phyloP scores from a whole-genome alignment of 805 yeast species.

The Zygosaccharomyces kombuchaensis region DNA sequence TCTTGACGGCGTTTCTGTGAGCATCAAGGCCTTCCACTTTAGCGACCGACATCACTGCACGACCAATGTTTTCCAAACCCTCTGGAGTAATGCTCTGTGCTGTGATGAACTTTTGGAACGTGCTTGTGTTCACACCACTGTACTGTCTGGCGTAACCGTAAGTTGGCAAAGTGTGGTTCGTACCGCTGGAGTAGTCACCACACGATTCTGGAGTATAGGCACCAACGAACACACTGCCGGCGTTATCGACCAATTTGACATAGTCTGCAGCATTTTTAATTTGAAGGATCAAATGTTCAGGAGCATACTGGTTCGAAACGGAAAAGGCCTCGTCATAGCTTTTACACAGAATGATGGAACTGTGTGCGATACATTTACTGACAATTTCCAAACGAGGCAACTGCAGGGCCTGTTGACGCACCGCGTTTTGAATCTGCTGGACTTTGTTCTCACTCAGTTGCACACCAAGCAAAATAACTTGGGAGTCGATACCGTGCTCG shows the following conservation, averaged over 20 bases:
- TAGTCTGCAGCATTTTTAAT: slow-evolving; percentile 70
- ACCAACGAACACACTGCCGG: slow-evolving; percentile 96
- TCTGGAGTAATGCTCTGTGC: slow-evolving; percentile 83
- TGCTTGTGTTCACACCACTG: slow-evolving; percentile 93
- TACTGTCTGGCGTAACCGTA: slow-evolving; percentile 98
- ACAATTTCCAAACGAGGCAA: slow-evolving; percentile 93
- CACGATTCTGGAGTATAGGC: slow-evolving; percentile 95
- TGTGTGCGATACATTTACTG: slow-evolving; percentile 86
- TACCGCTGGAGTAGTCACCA: slow-evolving; percentile 97
- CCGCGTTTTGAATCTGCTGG: slow-evolving; percentile 71
- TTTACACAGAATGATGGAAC: slow-evolving; percentile 69
- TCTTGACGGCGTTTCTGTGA: slow-evolving; percentile 94
- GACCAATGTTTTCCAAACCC: slow-evolving; percentile 87
- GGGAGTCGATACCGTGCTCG: slow-evolving; percentile 98
- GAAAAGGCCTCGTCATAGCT: slow-evolving; percentile 74
- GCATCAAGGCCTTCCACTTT: slow-evolving; percentile 96
- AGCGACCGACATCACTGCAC: slow-evolving; percentile 93
- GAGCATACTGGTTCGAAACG: slow-evolving; percentile 90
- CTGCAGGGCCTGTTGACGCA: slow-evolving; percentile 73
- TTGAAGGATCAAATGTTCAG: slow-evolving; percentile 95
- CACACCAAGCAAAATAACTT: slow-evolving; percentile 87
- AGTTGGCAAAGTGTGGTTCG: slow-evolving; percentile 97
- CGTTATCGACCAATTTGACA: slow-evolving; percentile 76
- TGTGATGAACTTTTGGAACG: slow-evolving; percentile 93
- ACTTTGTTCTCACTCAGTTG: slow-evolving; percentile 58